phyloP scores from a whole-genome alignment of 163 green algal genomes.

The Picocystis sp. region DNA sequence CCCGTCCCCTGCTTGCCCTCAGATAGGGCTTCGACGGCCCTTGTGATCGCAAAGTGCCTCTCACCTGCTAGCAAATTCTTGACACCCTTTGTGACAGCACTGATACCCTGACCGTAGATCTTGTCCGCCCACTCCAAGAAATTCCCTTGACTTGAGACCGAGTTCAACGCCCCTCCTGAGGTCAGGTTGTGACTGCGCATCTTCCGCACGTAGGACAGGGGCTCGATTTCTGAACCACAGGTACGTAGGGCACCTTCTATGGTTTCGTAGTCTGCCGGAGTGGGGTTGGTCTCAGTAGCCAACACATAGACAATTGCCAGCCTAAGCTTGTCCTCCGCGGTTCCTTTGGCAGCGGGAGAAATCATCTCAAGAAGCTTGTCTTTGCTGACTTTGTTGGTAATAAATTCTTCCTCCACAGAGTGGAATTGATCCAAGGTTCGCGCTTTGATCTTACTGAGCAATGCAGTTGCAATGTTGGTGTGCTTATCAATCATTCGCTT shows the following conservation, averaged over 20 bases:
- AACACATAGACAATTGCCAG: slow-evolving; percentile 80
- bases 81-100: slow-evolving; percentile 57
- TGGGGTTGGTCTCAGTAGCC: slow-evolving; percentile 31
- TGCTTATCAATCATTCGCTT: slow-evolving; percentile 97
- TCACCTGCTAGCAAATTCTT: slow-evolving; percentile 76
- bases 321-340: slow-evolving; percentile 69
- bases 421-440: slow-evolving; percentile 34
- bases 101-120: slow-evolving; percentile 47
- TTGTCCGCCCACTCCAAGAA: slow-evolving; percentile 82
- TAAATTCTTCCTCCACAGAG: slow-evolving; percentile 37
- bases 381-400: slow-evolving; percentile 52
- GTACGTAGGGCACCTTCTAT: slow-evolving; percentile 39
- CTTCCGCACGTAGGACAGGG: slow-evolving; percentile 67
- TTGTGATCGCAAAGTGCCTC: slow-evolving; percentile 57
- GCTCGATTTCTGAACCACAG: slow-evolving; percentile 42
- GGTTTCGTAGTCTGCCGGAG: slow-evolving; percentile 39
- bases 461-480: slow-evolving; percentile 80
- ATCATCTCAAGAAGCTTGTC: slow-evolving; percentile 29
- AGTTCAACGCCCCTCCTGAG: slow-evolving; percentile 11
- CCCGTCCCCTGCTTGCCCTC: slow-evolving; percentile 36
- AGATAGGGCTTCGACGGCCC: slow-evolving; percentile 76
- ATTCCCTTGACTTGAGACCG: slow-evolving; percentile 31
- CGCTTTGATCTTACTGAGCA: slow-evolving; percentile 81
- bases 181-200: slow-evolving; percentile 74
- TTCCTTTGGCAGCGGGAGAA: not conserved